A percentile compares a stretch with the other conserved stretches of the same genome.
Conservation (phyloP, 2,329 filamentous ascomycete species). For the Westerdykella aurantiaca region DNA sequence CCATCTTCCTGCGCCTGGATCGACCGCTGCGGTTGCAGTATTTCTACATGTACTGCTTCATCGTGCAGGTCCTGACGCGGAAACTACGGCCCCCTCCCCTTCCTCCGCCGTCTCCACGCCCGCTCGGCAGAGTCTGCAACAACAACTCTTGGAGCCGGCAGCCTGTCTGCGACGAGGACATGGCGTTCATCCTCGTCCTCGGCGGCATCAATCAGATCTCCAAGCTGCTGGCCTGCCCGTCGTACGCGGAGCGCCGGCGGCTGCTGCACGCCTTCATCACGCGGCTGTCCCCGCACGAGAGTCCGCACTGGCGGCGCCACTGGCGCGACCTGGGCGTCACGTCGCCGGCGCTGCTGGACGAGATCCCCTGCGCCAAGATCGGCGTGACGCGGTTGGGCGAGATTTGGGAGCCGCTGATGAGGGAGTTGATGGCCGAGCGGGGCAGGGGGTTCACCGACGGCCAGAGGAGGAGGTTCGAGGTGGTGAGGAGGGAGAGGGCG, state of each 20-base stretch:
- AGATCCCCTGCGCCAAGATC: conserved; percentile 33
- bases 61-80: conserved; percentile 4
- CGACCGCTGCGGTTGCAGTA: conserved; percentile 30
- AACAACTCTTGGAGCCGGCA: conserved; percentile 29
- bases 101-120: conserved; percentile 33
- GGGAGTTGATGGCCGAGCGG: conserved; percentile 26
- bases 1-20: conserved; percentile 28
- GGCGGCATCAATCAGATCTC: conserved; percentile 32
- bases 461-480: conserved; percentile 23
- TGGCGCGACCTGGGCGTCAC: conserved; percentile 32
- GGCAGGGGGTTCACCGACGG: conserved; percentile 26
- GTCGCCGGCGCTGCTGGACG: conserved; percentile 31
- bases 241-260: conserved; percentile 27
- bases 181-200: conserved; percentile 32
- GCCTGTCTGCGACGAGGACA: conserved; percentile 30
- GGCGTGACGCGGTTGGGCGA: conserved; percentile 33
- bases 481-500: conserved; percentile 23
- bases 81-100: background rate
- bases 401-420: conserved; percentile 31
- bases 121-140: conserved; percentile 16
- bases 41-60: conserved; percentile 35
- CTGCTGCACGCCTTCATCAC: conserved; percentile 31
- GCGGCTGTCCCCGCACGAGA: conserved; percentile 33
- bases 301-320: conserved; percentile 28
- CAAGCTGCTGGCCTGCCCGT: conserved; percentile 29